Evolutionary conservation across 345 rosid genomes (phyloP).

Genomic region (Gossypioides kirkii): DNA sequence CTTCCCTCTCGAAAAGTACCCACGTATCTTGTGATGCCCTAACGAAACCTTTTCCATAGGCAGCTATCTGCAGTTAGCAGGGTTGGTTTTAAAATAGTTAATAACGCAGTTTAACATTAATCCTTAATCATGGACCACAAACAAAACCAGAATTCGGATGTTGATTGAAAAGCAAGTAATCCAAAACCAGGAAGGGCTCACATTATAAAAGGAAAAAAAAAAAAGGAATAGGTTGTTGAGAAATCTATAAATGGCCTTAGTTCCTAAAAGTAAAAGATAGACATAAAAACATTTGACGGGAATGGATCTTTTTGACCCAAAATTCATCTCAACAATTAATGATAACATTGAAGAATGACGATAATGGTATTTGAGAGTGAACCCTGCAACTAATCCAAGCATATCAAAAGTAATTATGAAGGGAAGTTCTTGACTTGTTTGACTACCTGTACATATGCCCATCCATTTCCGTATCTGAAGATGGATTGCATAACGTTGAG

Average conservation of each 20-base stretch:
- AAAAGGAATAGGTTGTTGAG: not conserved
- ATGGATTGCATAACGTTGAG: constrained; percentile 69
- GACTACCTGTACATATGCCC: constrained; percentile 98
- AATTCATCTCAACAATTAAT: not conserved
- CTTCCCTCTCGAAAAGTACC: constrained; percentile 53
- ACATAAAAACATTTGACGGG: not conserved
- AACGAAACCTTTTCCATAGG: constrained; percentile 92
- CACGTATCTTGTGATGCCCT: constrained; percentile 90
- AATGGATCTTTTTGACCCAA: not conserved
- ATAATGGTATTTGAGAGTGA: not conserved
- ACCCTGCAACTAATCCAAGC: not conserved
- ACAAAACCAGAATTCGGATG: not conserved
- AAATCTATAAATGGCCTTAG: not conserved
- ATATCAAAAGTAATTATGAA: not conserved
- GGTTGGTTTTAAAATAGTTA: not conserved
- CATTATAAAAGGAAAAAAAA: not conserved
- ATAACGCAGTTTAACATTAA: not conserved
- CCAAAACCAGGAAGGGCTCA: not conserved
- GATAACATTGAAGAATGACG: not conserved
- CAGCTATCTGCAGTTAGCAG: constrained; percentile 56
- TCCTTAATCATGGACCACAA: not conserved
- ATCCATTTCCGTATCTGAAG: constrained; percentile 82
- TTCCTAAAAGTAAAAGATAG: not conserved
- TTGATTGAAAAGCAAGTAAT: not conserved
- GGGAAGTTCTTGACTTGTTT: not conserved